Percentiles rank a stretch among this genome's conserved stretches.
These are phyloP conservation scores for Mortierella antarctica DNA, from an alignment of 192 early-diverging fungal species.

Conservation along the genomic window DNA sequence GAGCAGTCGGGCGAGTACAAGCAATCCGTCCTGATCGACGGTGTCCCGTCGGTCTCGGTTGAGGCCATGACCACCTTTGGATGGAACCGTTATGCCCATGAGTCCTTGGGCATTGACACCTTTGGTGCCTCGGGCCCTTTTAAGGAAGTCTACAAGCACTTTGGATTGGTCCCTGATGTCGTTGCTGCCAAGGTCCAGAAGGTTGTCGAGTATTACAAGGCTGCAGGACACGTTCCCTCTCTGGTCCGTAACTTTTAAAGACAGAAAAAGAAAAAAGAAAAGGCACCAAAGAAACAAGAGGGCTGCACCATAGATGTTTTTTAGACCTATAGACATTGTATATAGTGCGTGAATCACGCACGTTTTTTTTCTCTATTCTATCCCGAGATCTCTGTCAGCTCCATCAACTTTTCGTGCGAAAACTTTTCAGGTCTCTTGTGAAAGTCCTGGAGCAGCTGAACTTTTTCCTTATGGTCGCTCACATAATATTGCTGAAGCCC, in stretches of 20 bases:
- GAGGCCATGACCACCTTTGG: conserved; percentile 92
- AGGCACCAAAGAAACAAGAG: not conserved
- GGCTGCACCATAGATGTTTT: not conserved
- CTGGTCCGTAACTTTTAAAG: conserved; percentile 41
- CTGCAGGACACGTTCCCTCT: conserved; percentile 60
- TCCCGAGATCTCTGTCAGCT: conserved; percentile 54
- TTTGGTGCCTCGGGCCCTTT: conserved; percentile 92
- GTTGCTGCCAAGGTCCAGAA: conserved; percentile 83
- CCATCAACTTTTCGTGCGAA: conserved; percentile 72
- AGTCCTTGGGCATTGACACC: conserved; percentile 85
- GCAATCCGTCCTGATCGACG: conserved; percentile 80
- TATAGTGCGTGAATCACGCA: not conserved
- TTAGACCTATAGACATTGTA: not conserved
- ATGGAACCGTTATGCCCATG: conserved; percentile 94
- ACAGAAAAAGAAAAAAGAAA: no score
- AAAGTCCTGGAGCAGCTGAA: conserved; percentile 79
- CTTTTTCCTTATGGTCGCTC: conserved; percentile 73
- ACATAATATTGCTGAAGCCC: conserved; percentile 92
- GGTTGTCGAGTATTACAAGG: conserved; percentile 81
- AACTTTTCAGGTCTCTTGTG: conserved; percentile 81
- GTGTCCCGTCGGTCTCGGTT: conserved; percentile 87
- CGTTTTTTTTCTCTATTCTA: conserved; percentile 4
- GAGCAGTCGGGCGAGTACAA: conserved; percentile 86
- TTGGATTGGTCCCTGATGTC: conserved; percentile 81
- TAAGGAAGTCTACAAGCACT: conserved; percentile 84